Evolutionary conservation across 495 filamentous ascomycete genomes (phyloP), one percentile per base, ranked within the genome.

Genomic region (Cercophora sp.): DNA sequence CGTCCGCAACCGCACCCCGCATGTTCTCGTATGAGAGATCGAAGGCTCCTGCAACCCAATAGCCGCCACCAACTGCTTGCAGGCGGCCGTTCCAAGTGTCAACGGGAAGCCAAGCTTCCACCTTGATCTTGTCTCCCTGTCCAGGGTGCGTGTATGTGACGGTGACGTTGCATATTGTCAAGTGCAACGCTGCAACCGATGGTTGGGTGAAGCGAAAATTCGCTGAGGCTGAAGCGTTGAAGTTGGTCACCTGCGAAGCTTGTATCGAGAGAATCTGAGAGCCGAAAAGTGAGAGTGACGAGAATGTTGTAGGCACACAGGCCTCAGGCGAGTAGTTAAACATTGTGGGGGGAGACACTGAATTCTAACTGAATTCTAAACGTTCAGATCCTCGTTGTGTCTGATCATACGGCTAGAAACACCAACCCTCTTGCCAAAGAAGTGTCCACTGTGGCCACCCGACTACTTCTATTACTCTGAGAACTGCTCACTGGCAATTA

Each of bases 101-200:
- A 4, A 66, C 36, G 0, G 74, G 75, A 0, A 79, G 64, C 60
- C 66, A 70, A 5, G 71, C 51, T 23, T 66, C 52, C 10, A 66
- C 66, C 18, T 54, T 48, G n/a, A 78, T 56, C 3, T 18, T 54
- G 46, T 78, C 70, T 24, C 67, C 48, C 34, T 63, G 50, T 1
- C 71, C 74, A 0, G 71, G 68, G 51, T 77, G 74, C 0, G 70
- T 78, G 58, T 73, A 67, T 0, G 67, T 63, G 0, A 77, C 62
- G 2, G 66, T 73, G 24, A 76, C 61, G 48, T 76, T 68, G 59
- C 74, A 79, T 51, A 75, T 66, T 25, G 45, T 66, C 44, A 69
- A 56, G 48, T 69, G 60, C 29, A 47, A 6, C 8, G 55, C 37
- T 2, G 43, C 9, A 0, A 57, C 8, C 15, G 58, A 13, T 2